Evolutionary conservation across 257 asterid genomes (phyloP).

Genomic region (Solanum habrochaites): DNA sequence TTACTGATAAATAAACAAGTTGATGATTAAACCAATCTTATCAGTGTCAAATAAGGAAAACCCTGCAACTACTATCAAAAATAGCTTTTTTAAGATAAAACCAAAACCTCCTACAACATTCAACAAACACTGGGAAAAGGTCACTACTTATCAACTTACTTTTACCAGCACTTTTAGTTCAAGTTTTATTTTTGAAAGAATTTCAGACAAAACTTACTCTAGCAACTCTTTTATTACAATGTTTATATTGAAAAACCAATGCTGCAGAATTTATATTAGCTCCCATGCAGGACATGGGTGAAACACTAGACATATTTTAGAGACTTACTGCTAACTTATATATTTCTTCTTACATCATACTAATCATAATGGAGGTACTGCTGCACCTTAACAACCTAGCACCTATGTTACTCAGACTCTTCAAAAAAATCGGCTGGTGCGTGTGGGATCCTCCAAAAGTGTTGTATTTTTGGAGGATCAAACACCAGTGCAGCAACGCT

Average conservation of each 20-base stretch:
- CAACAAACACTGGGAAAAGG: not conserved
- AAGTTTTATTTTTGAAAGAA: not conserved
- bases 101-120: not conserved
- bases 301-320: not conserved
- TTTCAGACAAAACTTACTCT: not conserved
- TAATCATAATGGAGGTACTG: not conserved
- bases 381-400: not conserved
- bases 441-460: not conserved
- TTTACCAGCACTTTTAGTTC: not conserved
- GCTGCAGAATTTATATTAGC: not conserved
- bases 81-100: not conserved
- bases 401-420: not conserved
- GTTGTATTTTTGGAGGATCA: not conserved
- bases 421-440: not conserved
- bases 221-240: not conserved
- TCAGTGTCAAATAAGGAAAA: not conserved
- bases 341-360: not conserved
- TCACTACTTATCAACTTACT: not conserved
- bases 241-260: not conserved
- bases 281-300: not conserved
- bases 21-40: not conserved
- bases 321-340: not conserved
- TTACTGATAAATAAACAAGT: not conserved
- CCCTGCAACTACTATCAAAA: not conserved
- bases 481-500: not conserved